phyloP scores from a whole-genome alignment of 805 yeast genomes.

The Nakazawaea ambrosiae region DNA sequence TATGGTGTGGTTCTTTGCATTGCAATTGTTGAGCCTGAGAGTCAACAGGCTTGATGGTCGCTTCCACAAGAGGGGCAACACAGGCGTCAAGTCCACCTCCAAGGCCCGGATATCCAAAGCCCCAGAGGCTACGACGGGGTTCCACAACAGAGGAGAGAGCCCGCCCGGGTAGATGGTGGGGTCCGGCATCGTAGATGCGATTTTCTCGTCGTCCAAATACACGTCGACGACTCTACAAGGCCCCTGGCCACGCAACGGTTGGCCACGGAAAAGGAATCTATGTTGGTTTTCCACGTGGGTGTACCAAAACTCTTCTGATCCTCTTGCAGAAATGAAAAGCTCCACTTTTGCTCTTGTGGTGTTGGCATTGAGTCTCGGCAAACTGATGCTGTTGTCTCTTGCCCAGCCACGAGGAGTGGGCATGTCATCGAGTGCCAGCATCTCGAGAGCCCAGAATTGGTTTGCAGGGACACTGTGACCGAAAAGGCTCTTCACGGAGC shows the following conservation, averaged over 20 bases:
- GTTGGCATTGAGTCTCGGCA: conserved; percentile 44
- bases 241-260: conserved; percentile 52
- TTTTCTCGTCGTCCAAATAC: conserved; percentile 48
- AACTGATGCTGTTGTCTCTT: conserved; percentile 23
- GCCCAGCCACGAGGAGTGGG: conserved; percentile 46
- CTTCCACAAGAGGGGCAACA: conserved; percentile 64
- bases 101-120: conserved; percentile 74
- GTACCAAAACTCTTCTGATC: conserved; percentile 83
- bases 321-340: conserved; percentile 66
- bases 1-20: conserved; percentile 17
- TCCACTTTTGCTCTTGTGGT: conserved; percentile 55
- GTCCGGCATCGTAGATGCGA: conserved; percentile 59
- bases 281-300: conserved; percentile 47
- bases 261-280: conserved; percentile 27
- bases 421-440: conserved; percentile 15
- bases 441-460: conserved; percentile 30
- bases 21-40: conserved; percentile 51
- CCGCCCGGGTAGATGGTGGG: conserved; percentile 82
- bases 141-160: conserved; percentile 73
- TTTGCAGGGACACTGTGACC: conserved; percentile 30
- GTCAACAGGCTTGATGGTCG: conserved; percentile 27
- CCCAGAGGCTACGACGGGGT: conserved; percentile 65
- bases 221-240: conserved; percentile 65
- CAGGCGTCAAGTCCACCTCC: conserved; percentile 63
- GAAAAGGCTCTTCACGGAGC: conserved; percentile 19